Conservation (phyloP, 75 land plant species). For the Adiantum capillusveneris region DNA sequence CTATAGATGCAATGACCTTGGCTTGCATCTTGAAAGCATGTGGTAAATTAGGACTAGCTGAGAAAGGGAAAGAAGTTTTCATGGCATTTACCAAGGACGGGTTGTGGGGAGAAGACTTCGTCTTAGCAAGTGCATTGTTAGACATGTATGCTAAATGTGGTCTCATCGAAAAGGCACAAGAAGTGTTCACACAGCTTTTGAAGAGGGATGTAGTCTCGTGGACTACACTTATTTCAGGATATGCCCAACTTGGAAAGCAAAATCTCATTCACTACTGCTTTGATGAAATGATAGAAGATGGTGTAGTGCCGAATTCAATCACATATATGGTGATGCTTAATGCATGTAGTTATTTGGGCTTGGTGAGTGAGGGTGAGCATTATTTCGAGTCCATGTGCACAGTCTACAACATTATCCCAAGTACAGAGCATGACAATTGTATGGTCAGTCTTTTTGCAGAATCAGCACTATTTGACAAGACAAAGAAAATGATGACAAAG, state of each 20-base stretch:
- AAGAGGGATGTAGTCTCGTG: too few species aligned
- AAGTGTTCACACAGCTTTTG: too few species aligned
- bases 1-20: too few species aligned
- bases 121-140: too few species aligned
- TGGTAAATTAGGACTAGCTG: too few species aligned
- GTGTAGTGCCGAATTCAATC: neutral
- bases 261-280: neutral
- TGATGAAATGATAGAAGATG: neutral
- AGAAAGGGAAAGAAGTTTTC: too few species aligned
- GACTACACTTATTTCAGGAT: neutral
- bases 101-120: too few species aligned
- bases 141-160: too few species aligned
- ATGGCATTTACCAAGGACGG: too few species aligned
- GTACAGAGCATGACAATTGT: neutral
- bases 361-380: neutral
- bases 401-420: neutral
- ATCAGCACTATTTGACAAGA: neutral
- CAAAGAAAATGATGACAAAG: neutral
- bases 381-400: neutral
- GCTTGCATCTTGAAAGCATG: too few species aligned
- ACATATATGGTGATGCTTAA: neutral
- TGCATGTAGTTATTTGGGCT: neutral
- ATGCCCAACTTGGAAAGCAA: neutral
- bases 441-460: neutral
- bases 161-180: too few species aligned